Percentiles rank a stretch among this genome's conserved stretches.
Conservation (phyloP, 164 flowering plant genomes). For the Echeveria elegans region DNA sequence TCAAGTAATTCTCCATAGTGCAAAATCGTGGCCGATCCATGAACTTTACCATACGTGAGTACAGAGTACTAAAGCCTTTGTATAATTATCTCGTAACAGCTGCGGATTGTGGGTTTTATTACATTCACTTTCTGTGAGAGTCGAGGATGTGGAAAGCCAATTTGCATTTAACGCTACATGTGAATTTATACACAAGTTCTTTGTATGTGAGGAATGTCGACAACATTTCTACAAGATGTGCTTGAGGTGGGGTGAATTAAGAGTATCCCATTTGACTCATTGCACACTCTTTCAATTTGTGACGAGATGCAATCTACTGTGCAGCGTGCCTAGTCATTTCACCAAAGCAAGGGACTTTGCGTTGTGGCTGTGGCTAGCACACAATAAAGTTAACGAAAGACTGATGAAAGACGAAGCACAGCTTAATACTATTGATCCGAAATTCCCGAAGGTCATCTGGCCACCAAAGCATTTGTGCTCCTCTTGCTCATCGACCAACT, state of each 20-base stretch:
- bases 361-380: constrained; percentile 22
- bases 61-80: background rate
- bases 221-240: constrained; percentile 86
- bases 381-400: constrained; percentile 80
- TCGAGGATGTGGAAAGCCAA: constrained; percentile 86
- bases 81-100: constrained; percentile 34
- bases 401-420: constrained; percentile 43
- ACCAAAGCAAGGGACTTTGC: constrained; percentile 58
- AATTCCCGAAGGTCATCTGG: constrained; percentile 89
- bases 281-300: constrained; percentile 7
- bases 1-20: background rate
- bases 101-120: constrained; percentile 95
- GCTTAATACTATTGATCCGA: constrained; percentile 39
- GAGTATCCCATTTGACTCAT: background rate
- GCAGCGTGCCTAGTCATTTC: constrained; percentile 69
- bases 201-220: constrained; percentile 87
- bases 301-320: background rate
- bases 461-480: constrained; percentile 83
- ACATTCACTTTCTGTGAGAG: constrained; percentile 20
- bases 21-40: background rate
- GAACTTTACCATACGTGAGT: background rate
- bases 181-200: background rate
- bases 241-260: constrained; percentile 46
- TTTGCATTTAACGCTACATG: constrained; percentile 32
- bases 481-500: constrained; percentile 42